Base-by-base conservation (phyloP, 2,329 filamentous ascomycete genomes). In the Alternaria longipes region DNA sequence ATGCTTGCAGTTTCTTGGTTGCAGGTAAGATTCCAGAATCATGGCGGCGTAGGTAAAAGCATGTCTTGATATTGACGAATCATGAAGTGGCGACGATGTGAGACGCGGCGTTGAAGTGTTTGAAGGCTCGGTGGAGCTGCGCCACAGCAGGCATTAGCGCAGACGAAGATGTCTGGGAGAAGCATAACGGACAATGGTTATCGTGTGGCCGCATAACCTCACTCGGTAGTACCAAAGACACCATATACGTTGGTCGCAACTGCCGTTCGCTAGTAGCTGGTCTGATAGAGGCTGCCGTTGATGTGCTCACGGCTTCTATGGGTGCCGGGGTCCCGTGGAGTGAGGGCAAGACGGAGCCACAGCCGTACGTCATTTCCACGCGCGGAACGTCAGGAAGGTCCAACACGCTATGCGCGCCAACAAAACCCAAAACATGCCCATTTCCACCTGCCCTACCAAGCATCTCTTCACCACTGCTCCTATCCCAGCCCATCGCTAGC, bases 11-110 rank as follows among this genome's bases (percentile, higher is more conserved):
- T 5, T 32, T 2, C 8, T 8, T 7, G 14, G 54, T 47, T 56
- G 16, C 16, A 12, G 5, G 26, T 18, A 30, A 32, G 49, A 28
- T 34, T 30, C 5, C 6, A 55, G 26, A 66, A 44, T 60, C 72
- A 75, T 74, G 14, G 53, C 63, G 59, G n/a, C 12, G 41, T 14
- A 38, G 34, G 56, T 20, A 44, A 51, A 38, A 59, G n/a, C 24
- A 54, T 74, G 72, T 57, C 59, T 51, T 70, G 1, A 56, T 52
- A 62, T 45, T 73, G 65, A 55, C 72, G 63, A 73, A 73, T 72
- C 36, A 60, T 57, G 24, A 49, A 59, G 66, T 68, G 66, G 65
- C 67, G 26, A 65, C 53, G 44, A 44, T 24, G 41, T 58, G 50
- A 30, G 38, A 24, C 12, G 60, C 63, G 60, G 60, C 61, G 65